phyloP scores from a whole-genome alignment of 345 rosid species.

The Cardiospermum halicacabum region DNA sequence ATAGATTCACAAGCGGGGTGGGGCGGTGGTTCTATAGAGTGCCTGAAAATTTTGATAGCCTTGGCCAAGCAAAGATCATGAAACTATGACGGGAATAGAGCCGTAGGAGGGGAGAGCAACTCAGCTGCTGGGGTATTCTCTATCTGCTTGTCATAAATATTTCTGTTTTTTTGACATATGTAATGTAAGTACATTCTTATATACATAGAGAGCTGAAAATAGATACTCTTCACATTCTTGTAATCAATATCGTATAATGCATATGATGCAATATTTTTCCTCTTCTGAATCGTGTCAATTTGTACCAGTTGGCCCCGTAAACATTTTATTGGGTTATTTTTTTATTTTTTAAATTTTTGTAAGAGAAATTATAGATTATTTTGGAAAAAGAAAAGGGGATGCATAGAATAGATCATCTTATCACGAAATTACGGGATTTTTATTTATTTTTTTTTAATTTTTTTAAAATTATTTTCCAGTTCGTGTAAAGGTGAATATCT shows the following conservation, averaged over 20 bases:
- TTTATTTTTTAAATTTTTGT: not conserved
- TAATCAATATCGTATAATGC: no score
- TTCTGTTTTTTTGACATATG: not conserved
- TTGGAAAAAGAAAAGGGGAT: no score
- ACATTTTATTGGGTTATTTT: no score
- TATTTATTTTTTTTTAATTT: no score
- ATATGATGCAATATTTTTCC: not conserved
- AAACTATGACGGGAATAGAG: not conserved
- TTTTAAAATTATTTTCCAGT: no score
- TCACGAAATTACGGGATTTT: no score
- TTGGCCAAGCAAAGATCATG: no score
- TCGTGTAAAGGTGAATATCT: not conserved
- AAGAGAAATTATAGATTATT: no score
- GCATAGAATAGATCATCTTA: no score
- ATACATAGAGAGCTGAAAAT: not conserved
- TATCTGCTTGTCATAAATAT: not conserved
- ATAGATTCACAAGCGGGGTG: not conserved
- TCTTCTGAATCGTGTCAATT: not conserved
- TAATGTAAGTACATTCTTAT: not conserved
- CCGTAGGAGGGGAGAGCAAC: slow-evolving; percentile 24
- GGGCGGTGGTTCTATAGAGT: not conserved
- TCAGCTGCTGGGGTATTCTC: slow-evolving; percentile 20
- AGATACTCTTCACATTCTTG: not conserved
- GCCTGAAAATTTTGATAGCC: not conserved
- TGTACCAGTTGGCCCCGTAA: no score